phyloP scores from a whole-genome alignment of 1,284 basidiomycete genomes.

The Flammula alnicola region DNA sequence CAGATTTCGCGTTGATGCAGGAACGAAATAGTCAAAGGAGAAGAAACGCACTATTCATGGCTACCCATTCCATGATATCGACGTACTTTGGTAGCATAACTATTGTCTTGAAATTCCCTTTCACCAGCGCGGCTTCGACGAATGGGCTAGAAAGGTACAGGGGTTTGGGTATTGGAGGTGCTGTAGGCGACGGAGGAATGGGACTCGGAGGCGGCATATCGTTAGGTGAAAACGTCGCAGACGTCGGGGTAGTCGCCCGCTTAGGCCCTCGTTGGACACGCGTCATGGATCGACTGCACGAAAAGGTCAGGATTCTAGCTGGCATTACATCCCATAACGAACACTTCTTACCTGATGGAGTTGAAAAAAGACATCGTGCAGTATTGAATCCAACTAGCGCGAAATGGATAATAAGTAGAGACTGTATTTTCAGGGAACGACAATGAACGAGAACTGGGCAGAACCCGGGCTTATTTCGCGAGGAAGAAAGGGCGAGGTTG shows the following conservation, averaged over 20 bases:
- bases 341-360: constrained; percentile 63
- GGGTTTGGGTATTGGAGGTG: constrained; percentile 55
- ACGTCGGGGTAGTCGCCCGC: constrained; percentile 69
- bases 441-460: not conserved
- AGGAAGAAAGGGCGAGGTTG: not conserved
- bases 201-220: constrained; percentile 47
- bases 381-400: constrained; percentile 38
- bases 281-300: constrained; percentile 67
- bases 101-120: constrained; percentile 98
- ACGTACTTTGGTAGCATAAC: constrained; percentile 97
- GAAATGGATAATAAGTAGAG: constrained; percentile 1
- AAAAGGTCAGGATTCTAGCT: not conserved
- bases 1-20: constrained; percentile 2
- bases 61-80: constrained; percentile 98
- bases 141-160: constrained; percentile 95
- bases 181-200: constrained; percentile 45
- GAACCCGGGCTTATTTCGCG: not conserved
- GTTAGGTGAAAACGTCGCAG: constrained; percentile 57
- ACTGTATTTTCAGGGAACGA: constrained; percentile 2
- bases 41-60: constrained; percentile 83
- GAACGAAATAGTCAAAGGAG: not conserved
- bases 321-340: not conserved
- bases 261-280: constrained; percentile 67
- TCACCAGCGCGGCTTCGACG: constrained; percentile 95
- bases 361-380: constrained; percentile 76